A percentile compares a stretch with the other conserved stretches of the same genome.
phyloP scores from a whole-genome alignment of 2,329 filamentous ascomycete genomes.

The Nemania abortiva region DNA sequence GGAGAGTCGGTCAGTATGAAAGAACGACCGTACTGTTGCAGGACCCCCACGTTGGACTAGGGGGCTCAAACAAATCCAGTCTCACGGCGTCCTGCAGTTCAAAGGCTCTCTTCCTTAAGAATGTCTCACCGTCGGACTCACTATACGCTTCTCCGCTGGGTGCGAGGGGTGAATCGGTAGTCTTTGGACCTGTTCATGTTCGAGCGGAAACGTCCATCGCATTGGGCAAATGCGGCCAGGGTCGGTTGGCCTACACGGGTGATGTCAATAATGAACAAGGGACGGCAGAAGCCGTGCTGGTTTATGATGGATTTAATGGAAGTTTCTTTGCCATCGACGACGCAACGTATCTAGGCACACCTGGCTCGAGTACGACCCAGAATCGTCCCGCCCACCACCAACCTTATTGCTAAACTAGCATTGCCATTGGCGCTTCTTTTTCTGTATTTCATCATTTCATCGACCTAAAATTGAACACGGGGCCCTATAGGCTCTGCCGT shows the following conservation, averaged over 20 bases:
- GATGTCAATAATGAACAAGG: too few species aligned
- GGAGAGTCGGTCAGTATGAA: conserved; percentile 4
- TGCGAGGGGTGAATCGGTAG: conserved; percentile 4
- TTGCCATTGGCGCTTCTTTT: too few species aligned
- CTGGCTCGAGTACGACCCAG: too few species aligned
- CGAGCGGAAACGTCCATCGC: conserved; percentile 5
- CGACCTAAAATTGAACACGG: too few species aligned
- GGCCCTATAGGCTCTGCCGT: too few species aligned
- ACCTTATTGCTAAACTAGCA: too few species aligned
- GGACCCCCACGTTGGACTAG: conserved; percentile 6
- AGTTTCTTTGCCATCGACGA: too few species aligned
- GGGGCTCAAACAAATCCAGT: neutral
- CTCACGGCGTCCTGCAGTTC: conserved; percentile 6
- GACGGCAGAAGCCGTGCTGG: too few species aligned
- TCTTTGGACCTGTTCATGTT: conserved; percentile 2
- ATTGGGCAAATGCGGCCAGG: conserved; percentile 15
- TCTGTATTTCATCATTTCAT: too few species aligned
- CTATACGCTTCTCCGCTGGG: conserved; percentile 5
- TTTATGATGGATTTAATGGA: too few species aligned
- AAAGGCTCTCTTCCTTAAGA: conserved; percentile 9
- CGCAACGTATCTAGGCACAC: too few species aligned
- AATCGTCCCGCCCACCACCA: too few species aligned
- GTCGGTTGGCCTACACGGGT: conserved; percentile 9
- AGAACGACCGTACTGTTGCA: conserved; percentile 17
- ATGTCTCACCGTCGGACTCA: conserved; percentile 14